Percentiles rank a stretch among this genome's conserved stretches.
phyloP scores from a whole-genome alignment of 1,139 yeast species.

The Yamadazyma dushanensis region DNA sequence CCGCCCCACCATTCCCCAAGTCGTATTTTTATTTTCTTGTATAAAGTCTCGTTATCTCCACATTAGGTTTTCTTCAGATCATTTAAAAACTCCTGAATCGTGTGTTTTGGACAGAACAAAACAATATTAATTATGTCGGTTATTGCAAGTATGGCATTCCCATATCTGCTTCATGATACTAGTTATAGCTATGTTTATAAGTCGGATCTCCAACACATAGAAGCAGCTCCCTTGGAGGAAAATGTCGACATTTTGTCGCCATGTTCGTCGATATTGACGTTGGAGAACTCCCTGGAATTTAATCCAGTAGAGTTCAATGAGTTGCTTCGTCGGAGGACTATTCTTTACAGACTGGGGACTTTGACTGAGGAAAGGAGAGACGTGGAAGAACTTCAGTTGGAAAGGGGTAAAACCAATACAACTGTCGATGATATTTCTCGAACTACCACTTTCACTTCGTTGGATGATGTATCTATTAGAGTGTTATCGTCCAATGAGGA shows the following conservation, averaged over 20 bases:
- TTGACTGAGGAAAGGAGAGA: constrained; percentile 12
- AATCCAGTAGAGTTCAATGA: constrained; percentile 14
- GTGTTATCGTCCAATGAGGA: constrained; percentile 8
- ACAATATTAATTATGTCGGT: too few species aligned
- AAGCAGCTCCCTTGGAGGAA: not conserved
- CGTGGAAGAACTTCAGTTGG: constrained; percentile 3
- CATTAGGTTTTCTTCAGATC: constrained; percentile 1
- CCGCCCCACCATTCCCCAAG: not conserved
- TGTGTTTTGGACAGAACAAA: too few species aligned
- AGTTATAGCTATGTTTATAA: not conserved
- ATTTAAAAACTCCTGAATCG: constrained; percentile 1
- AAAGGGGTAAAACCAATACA: constrained; percentile 8
- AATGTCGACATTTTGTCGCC: constrained; percentile 15
- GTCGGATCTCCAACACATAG: not conserved
- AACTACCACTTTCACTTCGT: not conserved
- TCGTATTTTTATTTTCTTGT: not conserved
- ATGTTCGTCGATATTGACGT: constrained; percentile 18
- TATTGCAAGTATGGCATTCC: not conserved
- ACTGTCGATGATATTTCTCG: not conserved
- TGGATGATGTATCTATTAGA: constrained; percentile 2
- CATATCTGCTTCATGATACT: not conserved
- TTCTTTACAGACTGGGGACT: constrained; percentile 16
- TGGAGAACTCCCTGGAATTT: constrained; percentile 10
- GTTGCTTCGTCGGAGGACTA: constrained; percentile 12
- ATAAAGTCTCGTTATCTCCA: not conserved